Base-by-base conservation (phyloP, 306 rosid species). In the Nissolia schottii region DNA sequence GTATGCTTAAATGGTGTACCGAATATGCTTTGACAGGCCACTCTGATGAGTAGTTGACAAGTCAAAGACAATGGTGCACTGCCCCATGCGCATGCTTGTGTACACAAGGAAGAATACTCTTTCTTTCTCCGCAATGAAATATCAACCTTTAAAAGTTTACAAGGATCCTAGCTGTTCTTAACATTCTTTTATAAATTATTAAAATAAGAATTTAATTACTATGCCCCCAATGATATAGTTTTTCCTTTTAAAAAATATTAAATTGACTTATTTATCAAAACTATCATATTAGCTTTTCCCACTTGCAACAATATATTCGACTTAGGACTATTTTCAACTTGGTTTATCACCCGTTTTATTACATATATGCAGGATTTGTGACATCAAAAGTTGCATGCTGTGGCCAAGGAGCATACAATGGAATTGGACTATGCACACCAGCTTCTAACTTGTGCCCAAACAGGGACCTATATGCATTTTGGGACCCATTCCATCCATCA, bases 311-410 rank as follows among this genome's bases (percentile, higher is more conserved):
- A n/a, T n/a, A n/a, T n/a, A n/a, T n/a, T n/a, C n/a, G n/a, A n/a
- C n/a, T n/a, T n/a, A n/a, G n/a, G n/a, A n/a, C n/a, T n/a, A n/a
- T n/a, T n/a, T n/a, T n/a, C n/a, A n/a, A n/a, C n/a, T n/a, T n/a
- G n/a, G n/a, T 40, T 70, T n/a, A 62, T 2, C 5, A 29, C 2
- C n/a, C 2, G 13, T 29, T 28, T 12, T 40, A n/a, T 34, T 68
- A n/a, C n/a, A 14, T 7, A 6, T 6, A 48, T 27, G 75, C 70
- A 84, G 85, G 87, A 23, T 84, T 84, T 74, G 80, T 77, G 7
- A 84, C 88, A 3, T 84, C 83, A 22, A 85, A 79, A 73, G 45
- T 79, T 29, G 89, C 89, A 46, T 82, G 89, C 11, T 85, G 89
- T 59, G 89, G 89, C 19, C 89, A 79, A 73, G 89, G 89, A 35